Percentiles rank a stretch among this genome's conserved stretches.
Evolutionary conservation across 164 flowering plant genomes (phyloP).

Genomic region (Piper longum): DNA sequence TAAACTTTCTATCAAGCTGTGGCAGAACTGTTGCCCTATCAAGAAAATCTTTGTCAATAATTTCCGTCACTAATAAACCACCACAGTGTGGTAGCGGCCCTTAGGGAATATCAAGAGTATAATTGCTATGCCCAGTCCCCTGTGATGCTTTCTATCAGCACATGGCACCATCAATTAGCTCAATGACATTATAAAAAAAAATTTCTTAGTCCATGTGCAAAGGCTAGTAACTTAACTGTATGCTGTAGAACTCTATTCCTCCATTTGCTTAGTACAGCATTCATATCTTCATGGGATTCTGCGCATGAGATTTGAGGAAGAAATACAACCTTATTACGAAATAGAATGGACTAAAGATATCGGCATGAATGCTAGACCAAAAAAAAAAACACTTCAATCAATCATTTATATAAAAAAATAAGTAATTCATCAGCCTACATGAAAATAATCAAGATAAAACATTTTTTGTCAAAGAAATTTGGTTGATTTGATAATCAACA

Average conservation of each 20-base stretch:
- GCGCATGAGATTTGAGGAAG: slow-evolving; percentile 7
- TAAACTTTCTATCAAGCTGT: slow-evolving; percentile 84
- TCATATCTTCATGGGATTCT: slow-evolving; percentile 17
- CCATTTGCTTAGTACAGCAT: slow-evolving; percentile 43
- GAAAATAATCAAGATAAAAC: no score
- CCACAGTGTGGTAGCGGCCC: slow-evolving; percentile 58
- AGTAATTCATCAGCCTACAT: no score
- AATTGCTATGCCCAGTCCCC: slow-evolving; percentile 12
- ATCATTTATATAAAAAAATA: no score
- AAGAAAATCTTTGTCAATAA: slow-evolving; percentile 49
- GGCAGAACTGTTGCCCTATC: slow-evolving; percentile 61
- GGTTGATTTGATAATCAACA: no score
- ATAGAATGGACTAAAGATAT: no score
- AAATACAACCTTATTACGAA: neutral
- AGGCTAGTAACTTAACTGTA: slow-evolving; percentile 22
- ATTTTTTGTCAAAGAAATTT: no score
- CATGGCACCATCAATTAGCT: neutral
- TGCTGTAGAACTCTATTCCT: slow-evolving; percentile 15
- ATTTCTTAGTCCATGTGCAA: neutral
- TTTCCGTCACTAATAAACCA: slow-evolving; percentile 59
- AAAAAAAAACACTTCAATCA: neutral
- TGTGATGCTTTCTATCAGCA: slow-evolving; percentile 5
- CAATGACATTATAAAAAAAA: neutral
- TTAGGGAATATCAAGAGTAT: slow-evolving; percentile 60
- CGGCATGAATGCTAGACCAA: neutral